phyloP scores from a whole-genome alignment of 768 basidiomycete species.

The Suillus variegatus region DNA sequence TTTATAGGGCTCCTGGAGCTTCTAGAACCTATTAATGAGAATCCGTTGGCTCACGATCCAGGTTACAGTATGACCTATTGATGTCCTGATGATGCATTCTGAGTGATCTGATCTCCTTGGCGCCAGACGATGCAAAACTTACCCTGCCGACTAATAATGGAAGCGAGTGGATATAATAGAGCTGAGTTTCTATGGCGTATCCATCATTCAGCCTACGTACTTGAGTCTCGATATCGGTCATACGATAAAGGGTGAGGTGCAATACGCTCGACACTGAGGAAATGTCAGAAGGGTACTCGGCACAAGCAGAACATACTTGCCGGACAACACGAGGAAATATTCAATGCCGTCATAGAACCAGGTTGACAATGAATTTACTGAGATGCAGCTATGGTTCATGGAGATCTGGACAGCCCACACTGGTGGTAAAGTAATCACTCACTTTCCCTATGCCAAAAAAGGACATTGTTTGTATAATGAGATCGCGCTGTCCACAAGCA shows the following conservation, averaged over 20 bases:
- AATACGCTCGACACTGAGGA: neutral
- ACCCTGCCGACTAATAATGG: too few species aligned
- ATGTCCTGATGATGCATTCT: too few species aligned
- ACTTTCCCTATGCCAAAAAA: slow-evolving; percentile 11
- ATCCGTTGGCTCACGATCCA: neutral
- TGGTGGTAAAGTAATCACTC: neutral
- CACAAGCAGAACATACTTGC: neutral
- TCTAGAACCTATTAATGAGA: neutral
- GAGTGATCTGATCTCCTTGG: too few species aligned
- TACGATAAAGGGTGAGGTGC: neutral
- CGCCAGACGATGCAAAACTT: too few species aligned
- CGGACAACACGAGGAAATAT: neutral
- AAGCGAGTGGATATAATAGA: neutral
- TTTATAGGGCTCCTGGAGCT: neutral
- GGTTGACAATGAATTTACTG: neutral
- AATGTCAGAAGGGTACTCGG: too few species aligned
- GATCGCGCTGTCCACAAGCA: too few species aligned
- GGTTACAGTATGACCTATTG: too few species aligned
- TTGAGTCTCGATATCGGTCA: neutral
- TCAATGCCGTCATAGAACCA: neutral
- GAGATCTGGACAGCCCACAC: neutral
- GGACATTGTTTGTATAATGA: slow-evolving; percentile 5
- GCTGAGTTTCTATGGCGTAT: neutral
- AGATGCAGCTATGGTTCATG: neutral
- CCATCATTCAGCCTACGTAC: neutral